Conservation (phyloP, 139 green algal genomes). For the Deuterostichococcus epilithicus region DNA sequence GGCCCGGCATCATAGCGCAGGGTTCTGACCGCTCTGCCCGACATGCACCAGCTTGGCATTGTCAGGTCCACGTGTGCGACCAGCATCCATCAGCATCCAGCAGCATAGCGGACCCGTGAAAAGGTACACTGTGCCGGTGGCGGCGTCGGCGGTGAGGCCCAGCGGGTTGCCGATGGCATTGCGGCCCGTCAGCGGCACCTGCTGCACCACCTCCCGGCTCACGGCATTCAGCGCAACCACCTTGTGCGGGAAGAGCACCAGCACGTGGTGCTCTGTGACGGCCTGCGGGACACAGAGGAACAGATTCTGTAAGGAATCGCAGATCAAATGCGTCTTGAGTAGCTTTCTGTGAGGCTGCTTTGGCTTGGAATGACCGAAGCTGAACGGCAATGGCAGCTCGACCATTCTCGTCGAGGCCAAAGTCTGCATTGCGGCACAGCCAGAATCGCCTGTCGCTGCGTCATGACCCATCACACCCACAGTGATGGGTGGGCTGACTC, state of each 20-base stretch:
- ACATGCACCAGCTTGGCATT: neutral
- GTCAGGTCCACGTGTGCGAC: neutral
- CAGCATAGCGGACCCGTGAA: constrained; percentile 5
- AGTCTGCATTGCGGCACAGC: too few species aligned
- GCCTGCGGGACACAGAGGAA: constrained; percentile 40
- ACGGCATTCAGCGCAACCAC: constrained; percentile 63
- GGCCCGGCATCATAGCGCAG: neutral
- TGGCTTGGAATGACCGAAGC: too few species aligned
- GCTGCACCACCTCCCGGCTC: constrained; percentile 55
- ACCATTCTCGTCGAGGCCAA: too few species aligned
- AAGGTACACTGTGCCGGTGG: constrained; percentile 18
- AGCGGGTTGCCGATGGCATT: neutral
- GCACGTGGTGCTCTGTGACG: constrained; percentile 71
- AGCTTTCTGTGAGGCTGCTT: too few species aligned
- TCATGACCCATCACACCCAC: too few species aligned
- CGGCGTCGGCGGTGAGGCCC: constrained; percentile 15
- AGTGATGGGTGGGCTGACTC: too few species aligned
- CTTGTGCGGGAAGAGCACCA: constrained; percentile 60
- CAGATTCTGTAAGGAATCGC: too few species aligned
- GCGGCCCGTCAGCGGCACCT: constrained; percentile 38
- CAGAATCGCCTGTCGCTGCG: too few species aligned
- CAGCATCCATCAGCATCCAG: neutral
- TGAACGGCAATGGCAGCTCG: too few species aligned
- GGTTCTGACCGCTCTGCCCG: neutral
- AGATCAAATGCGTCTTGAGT: neutral